These are phyloP conservation scores for Cyberlindnera xishuangbannaensis DNA, from an alignment of 805 yeast species.

Conservation along the genomic window DNA sequence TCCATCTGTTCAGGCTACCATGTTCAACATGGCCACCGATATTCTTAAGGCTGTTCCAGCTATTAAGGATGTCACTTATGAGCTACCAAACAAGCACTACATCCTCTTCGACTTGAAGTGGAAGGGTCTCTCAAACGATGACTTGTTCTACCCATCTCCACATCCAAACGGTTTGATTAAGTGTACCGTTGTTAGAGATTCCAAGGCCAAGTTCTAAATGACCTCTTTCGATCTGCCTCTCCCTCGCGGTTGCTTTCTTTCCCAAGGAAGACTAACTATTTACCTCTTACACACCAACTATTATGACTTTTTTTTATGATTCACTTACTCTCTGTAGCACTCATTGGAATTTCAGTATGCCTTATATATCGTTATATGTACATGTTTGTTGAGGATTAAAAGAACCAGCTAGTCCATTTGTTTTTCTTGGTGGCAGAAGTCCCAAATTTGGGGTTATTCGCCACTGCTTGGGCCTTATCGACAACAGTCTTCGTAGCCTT, in stretches of 20 bases:
- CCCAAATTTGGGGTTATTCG: constrained; percentile 45
- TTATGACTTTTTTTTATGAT: too few relatives aligned
- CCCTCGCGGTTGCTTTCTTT: too few relatives aligned
- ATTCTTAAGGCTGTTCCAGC: constrained; percentile 55
- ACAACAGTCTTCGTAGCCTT: constrained; percentile 27
- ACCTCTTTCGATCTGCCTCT: too few relatives aligned
- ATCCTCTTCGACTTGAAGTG: constrained; percentile 73
- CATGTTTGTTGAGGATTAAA: constrained; percentile 29
- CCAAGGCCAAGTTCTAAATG: constrained; percentile 51
- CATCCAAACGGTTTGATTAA: constrained; percentile 92
- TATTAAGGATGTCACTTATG: constrained; percentile 62
- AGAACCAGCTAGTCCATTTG: constrained; percentile 58
- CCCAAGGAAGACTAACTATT: too few relatives aligned
- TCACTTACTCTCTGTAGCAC: too few relatives aligned
- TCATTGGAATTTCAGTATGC: too few relatives aligned
- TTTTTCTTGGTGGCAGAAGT: constrained; percentile 43
- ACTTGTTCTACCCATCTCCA: constrained; percentile 81
- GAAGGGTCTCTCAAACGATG: constrained; percentile 83
- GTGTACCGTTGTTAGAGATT: constrained; percentile 72
- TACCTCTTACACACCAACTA: neutral
- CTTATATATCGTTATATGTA: too few relatives aligned
- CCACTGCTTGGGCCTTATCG: constrained; percentile 31
- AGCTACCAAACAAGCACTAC: constrained; percentile 90
- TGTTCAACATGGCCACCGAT: constrained; percentile 84
- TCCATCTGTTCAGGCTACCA: constrained; percentile 94